Evolutionary conservation across 305 asterid species (phyloP), one percentile per base, ranked within the genome.

Genomic region (Withania somnifera): DNA sequence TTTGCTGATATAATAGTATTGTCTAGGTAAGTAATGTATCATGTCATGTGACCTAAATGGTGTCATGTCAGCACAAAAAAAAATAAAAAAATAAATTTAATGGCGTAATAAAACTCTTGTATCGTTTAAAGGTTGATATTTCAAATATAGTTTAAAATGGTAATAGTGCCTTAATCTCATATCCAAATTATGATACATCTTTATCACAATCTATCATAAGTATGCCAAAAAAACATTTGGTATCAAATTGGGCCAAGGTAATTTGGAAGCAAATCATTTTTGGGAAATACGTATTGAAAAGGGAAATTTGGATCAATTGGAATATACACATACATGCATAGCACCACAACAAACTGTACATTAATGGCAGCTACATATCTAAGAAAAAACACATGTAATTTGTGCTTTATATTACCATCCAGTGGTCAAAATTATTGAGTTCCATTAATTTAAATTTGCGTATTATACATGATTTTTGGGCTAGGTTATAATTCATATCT

Each of bases 271-370:
- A 71, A n/a, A 24, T 45, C 22, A 42, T 71, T 71, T 71, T 64
- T 45, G 15, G 22, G 56, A 45, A 9, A 71, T 15, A 45, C 24
- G 1, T 42, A 24, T 42, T 3, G 15, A 13, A 71, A 71, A 42
- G 79, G 38, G 13, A 14, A 24, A 45, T 26, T 71, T 71, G 40
- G 32, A 58, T 60, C 63, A 50, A 8, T 82, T 60, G 32, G 5
- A 36, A 66, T 73, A 11, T 22, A 47, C 20, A 71, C 14, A 28
- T 54, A 51, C 13, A 24, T 53, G 34, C 19, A 32, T 58, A 56
- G 84, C 81, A 82, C 84, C 84, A 45, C 67, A 17, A 5, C 20
- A 24, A 26, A 42, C 28, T 42, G 28, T 6, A 36, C 2, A 61
- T 34, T 14, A 5, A 22, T 32, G 5, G 34, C 6, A 36, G 28